A percentile compares a stretch with the other conserved stretches of the same genome.
phyloP scores from a whole-genome alignment of 257 asterid species.

The Knoxia roxburghii region DNA sequence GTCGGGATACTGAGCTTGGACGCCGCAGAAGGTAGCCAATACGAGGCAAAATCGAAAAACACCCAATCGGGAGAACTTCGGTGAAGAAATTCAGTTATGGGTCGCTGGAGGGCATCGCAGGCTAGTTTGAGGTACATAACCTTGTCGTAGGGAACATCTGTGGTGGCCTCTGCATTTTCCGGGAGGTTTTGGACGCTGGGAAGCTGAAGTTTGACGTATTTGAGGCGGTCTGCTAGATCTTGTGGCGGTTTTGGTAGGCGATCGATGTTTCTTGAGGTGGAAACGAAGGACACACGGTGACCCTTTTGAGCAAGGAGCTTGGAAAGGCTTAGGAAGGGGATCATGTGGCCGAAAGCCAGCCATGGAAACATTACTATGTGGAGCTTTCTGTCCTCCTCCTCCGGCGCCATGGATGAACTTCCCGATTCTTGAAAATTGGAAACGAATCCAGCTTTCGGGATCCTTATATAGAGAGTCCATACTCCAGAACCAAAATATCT shows the following conservation, averaged over 20 bases:
- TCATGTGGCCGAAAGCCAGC: slow-evolving; percentile 64
- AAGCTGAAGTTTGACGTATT: slow-evolving; percentile 35
- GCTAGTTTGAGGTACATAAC: slow-evolving; percentile 35
- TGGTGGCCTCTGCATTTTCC: slow-evolving; percentile 28
- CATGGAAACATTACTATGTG: slow-evolving; percentile 58
- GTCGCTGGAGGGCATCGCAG: slow-evolving; percentile 23
- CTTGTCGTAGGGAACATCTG: slow-evolving; percentile 19
- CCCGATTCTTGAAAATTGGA: too few species aligned
- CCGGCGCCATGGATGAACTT: slow-evolving; percentile 24
- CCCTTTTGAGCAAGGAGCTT: slow-evolving; percentile 44
- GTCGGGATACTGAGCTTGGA: slow-evolving; percentile 4
- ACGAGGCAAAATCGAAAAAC: slow-evolving; percentile 23
- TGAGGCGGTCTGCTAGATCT: slow-evolving; percentile 22
- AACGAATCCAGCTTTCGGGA: too few species aligned
- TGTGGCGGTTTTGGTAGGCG: slow-evolving; percentile 49
- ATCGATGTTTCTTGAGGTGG: slow-evolving; percentile 50
- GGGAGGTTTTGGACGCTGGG: slow-evolving; percentile 26
- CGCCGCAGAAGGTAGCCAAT: slow-evolving; percentile 30
- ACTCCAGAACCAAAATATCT: too few species aligned
- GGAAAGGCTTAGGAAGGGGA: slow-evolving; percentile 45
- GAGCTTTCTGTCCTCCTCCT: slow-evolving; percentile 14
- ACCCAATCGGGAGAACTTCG: slow-evolving; percentile 29
- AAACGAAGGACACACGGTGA: slow-evolving; percentile 43
- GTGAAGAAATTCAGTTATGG: slow-evolving; percentile 18
- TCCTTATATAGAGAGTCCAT: too few species aligned